Percentiles rank a stretch among this genome's conserved stretches.
These are phyloP conservation scores for Puccinia horiana DNA, from an alignment of 1,284 basidiomycete species.

Conservation along the genomic window DNA sequence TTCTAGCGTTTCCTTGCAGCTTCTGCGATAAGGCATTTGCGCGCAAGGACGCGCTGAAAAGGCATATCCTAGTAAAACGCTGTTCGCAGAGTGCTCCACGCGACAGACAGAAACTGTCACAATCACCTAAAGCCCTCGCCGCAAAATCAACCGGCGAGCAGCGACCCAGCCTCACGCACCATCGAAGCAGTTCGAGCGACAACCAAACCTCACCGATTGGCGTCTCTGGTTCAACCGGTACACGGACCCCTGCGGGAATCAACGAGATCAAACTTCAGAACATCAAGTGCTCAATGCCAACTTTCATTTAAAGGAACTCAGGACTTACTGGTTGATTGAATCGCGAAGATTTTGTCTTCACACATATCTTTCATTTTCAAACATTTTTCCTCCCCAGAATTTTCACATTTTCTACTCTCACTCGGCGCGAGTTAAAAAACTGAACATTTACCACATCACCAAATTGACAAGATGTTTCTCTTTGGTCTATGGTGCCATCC, in stretches of 20 bases:
- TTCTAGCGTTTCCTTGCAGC: slow-evolving; percentile 24
- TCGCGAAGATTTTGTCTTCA: too few species aligned
- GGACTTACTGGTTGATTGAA: too few species aligned
- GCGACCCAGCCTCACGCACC: background rate
- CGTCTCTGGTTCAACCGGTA: background rate
- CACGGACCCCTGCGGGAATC: background rate
- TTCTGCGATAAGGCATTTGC: slow-evolving; percentile 34
- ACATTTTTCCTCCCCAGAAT: too few species aligned
- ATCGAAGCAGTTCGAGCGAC: background rate
- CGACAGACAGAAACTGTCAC: background rate
- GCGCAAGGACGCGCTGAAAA: slow-evolving; percentile 37
- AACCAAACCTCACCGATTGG: background rate
- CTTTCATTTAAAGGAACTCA: background rate
- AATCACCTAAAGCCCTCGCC: background rate
- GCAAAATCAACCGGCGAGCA: background rate
- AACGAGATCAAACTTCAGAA: slow-evolving; percentile 9
- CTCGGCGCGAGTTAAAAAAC: too few species aligned
- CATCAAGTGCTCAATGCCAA: slow-evolving; percentile 7
- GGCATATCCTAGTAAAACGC: slow-evolving; percentile 17
- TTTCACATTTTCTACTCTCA: too few species aligned
- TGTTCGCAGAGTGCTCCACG: background rate
- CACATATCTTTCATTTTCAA: too few species aligned
- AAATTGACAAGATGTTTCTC: too few species aligned
- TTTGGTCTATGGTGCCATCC: too few species aligned
- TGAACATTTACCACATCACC: too few species aligned